phyloP scores from a whole-genome alignment of 129 eudicot species.

The Helianthus annuus region HanXRQr2.0-SUNRISE NC_035447.2:174035837-174036336 shows the following conservation, averaged over 20 bases:
- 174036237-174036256: background rate
- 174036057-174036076: conserved; percentile 97
- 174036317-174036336: no score
- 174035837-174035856: no score
- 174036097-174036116: conserved; percentile 99
- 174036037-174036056: conserved; percentile 98
- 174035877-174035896: no score
- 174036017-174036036: conserved; percentile 92
- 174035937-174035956: no score
- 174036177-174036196: conserved; percentile 84
- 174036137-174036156: conserved; percentile 86
- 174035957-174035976: no score
- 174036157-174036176: conserved; percentile 96
- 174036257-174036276: no score
- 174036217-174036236: background rate
- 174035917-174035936: no score
- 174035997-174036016: conserved; percentile 83
- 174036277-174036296: background rate
- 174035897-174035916: no score
- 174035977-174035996: no score
- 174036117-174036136: conserved; percentile 77
- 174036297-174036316: background rate
- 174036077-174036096: conserved; percentile 94
- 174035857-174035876: no score
- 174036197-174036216: conserved; percentile 49